phyloP scores from a whole-genome alignment of 2,329 filamentous ascomycete species.

The Orbilia brochopaga region DNA sequence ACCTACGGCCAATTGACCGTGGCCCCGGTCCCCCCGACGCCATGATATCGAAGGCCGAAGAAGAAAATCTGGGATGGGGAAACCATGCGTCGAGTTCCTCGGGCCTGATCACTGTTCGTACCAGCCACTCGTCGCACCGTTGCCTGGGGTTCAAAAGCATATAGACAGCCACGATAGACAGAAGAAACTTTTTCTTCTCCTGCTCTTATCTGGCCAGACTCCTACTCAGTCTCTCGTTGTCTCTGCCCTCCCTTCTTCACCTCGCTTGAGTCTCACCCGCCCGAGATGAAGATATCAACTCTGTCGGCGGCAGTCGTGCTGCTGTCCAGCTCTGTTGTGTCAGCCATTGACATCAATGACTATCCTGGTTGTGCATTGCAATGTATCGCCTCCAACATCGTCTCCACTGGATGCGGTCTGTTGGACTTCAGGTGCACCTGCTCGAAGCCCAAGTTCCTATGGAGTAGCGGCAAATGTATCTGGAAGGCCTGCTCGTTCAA shows the following conservation, averaged over 20 bases:
- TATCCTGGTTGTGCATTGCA: conserved; percentile 45
- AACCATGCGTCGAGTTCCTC: conserved; percentile 12
- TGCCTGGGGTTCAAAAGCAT: conserved; percentile 43
- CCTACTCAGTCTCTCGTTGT: conserved; percentile 51
- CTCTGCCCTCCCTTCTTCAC: conserved; percentile 29
- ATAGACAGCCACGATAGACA: conserved; percentile 35
- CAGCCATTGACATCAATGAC: conserved; percentile 44
- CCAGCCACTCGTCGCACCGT: conserved; percentile 13
- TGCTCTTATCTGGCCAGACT: conserved; percentile 39
- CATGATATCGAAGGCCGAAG: conserved; percentile 6
- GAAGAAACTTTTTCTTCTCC: conserved; percentile 32
- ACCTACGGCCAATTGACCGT: conserved; percentile 15
- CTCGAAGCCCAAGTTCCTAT: conserved; percentile 46
- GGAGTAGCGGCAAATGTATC: conserved; percentile 46
- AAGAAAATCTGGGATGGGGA: conserved; percentile 25
- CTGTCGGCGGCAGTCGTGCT: conserved; percentile 36
- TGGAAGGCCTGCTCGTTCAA: conserved; percentile 26
- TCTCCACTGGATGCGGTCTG: conserved; percentile 43
- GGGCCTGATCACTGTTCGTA: conserved; percentile 23
- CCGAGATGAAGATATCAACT: conserved; percentile 43
- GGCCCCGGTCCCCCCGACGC: conserved; percentile 12
- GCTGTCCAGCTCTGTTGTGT: conserved; percentile 42
- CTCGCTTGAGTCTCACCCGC: conserved; percentile 27
- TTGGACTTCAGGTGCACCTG: conserved; percentile 52
- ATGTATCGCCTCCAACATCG: conserved; percentile 48